Evolutionary conservation across 345 rosid species (phyloP).

Genomic region (Brassica napus): Da-Ae NC_063445.1:2446501-2447000

Average conservation of each 20-base stretch:
- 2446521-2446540: background rate
- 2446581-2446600: slow-evolving; percentile 98
- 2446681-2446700: slow-evolving; percentile 4
- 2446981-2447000: slow-evolving; percentile 89
- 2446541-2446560: slow-evolving; percentile 57
- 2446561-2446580: slow-evolving; percentile 99
- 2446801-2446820: slow-evolving; percentile 87
- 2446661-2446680: slow-evolving; percentile 90
- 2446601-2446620: slow-evolving; percentile 97
- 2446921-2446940: slow-evolving; percentile 8
- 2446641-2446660: slow-evolving; percentile 96
- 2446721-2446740: background rate
- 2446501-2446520: background rate
- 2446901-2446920: slow-evolving; percentile 49
- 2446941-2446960: background rate
- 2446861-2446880: slow-evolving; percentile 98
- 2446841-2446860: slow-evolving; percentile 63
- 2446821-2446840: slow-evolving; percentile 67
- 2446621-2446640: slow-evolving; percentile 99
- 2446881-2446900: slow-evolving; percentile 98
- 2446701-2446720: slow-evolving; percentile 1
- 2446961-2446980: slow-evolving; percentile 45
- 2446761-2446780: slow-evolving; percentile 76
- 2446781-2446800: slow-evolving; percentile 88
- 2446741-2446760: slow-evolving; percentile 74